phyloP scores from a whole-genome alignment of 2,329 filamentous ascomycete species.

The Colletotrichum zoysiae region DNA sequence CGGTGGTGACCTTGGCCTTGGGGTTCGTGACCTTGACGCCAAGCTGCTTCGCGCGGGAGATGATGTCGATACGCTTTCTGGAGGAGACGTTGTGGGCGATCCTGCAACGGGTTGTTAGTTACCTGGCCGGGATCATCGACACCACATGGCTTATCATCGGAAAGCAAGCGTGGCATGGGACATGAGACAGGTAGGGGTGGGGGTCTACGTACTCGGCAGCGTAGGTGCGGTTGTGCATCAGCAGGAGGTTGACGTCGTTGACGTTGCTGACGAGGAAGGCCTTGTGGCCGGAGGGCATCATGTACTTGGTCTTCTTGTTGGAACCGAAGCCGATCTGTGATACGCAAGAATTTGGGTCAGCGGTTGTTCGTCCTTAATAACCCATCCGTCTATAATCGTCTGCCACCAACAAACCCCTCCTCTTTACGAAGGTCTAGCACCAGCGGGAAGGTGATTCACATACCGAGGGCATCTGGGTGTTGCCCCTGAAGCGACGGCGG shows the following conservation, averaged over 20 bases:
- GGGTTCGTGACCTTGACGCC: constrained; percentile 99
- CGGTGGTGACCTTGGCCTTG: constrained; percentile 98
- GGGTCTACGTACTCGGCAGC: constrained; percentile 88
- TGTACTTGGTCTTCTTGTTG: constrained; percentile 99
- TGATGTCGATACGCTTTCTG: constrained; percentile 98
- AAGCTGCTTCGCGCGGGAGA: constrained; percentile 96
- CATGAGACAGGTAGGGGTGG: background rate
- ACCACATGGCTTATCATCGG: background rate
- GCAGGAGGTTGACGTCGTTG: constrained; percentile 94
- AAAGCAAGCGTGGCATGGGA: background rate
- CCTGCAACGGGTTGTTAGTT: constrained; percentile 63
- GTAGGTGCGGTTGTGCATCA: constrained; percentile 99
- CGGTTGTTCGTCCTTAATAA: background rate
- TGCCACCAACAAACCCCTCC: constrained; percentile 28
- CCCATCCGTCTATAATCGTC: constrained; percentile 31
- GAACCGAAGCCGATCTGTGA: constrained; percentile 95
- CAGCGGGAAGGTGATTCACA: constrained; percentile 55
- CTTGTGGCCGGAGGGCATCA: constrained; percentile 99
- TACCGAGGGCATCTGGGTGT: constrained; percentile 98
- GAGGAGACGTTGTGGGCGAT: constrained; percentile 98
- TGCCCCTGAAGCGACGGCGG: constrained; percentile 96
- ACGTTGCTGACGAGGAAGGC: constrained; percentile 99
- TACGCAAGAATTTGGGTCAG: constrained; percentile 23
- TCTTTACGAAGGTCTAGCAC: constrained; percentile 17
- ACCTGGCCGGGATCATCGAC: background rate